Evolutionary conservation across 768 basidiomycete species (phyloP), one percentile per base, ranked within the genome.

Genomic region (Phanerochaete sordida): DNA sequence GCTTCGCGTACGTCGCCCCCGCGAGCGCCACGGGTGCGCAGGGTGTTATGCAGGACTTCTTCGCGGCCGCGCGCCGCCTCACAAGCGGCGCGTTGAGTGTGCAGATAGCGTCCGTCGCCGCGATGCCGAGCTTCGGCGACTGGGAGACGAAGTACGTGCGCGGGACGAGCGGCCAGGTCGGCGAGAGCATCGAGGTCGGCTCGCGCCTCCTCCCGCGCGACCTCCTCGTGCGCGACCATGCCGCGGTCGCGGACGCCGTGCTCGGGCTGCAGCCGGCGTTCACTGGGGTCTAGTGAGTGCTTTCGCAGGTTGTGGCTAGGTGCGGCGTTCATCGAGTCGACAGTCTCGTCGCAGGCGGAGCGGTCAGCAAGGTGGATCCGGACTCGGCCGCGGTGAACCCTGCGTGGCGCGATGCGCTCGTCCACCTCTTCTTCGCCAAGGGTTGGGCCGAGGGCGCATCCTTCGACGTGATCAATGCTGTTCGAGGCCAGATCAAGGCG

Each of bases 341-440:
- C 46, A 82, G 81, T 52, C 66, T 75, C 26, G 65, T 82, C 6
- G 75, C 70, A 6, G 82, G 82, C 1, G 81, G 83, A 2, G 75
- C 70, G 12, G 81, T 81, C 12, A 70, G 73, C 3, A 65, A 66
- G 21, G 64, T 68, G 35, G 67, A 74, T 21, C 74, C 80, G 0
- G 69, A 74, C 45, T 73, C 78, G 1, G 70, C 70, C 13, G 81
- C 77, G 16, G 61, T 81, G 21, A 75, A 81, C 65, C 82, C 81
- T 13, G 77, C 76, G 0, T 84, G 82, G 80, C 72, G 82, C 19
- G 70, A 74, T 15, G 74, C 80, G 0, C 44, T 81, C 8, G 66
- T 72, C 5, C 66, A 79, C 28, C 64, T 72, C 4, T 47, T 65
- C 8, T 68, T 69, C 31, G 62, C 59, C 0, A 3, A 66, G 56